Percentiles rank a stretch among this genome's conserved stretches.
Evolutionary conservation across 2,329 filamentous ascomycete genomes (phyloP).

Genomic region (Phaeoacremonium minimum): DNA sequence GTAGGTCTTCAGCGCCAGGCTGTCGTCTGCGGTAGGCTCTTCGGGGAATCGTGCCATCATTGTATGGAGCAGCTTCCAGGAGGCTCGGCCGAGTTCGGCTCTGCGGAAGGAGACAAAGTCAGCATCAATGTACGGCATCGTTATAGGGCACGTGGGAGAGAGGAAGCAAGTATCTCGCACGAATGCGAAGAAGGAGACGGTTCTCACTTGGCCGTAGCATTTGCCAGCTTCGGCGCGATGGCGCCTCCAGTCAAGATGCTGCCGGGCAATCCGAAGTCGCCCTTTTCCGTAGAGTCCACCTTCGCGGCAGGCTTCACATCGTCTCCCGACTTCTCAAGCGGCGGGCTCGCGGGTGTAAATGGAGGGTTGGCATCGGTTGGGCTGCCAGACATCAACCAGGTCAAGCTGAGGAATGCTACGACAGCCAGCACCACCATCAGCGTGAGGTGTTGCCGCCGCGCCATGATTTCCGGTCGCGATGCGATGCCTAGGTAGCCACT

Average conservation of each 20-base stretch:
- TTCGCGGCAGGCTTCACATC: conserved; percentile 1
- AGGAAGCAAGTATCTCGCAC: background rate
- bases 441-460: conserved; percentile 48
- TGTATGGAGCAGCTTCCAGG: conserved; percentile 68
- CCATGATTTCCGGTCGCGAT: too few relatives aligned
- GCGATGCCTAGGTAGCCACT: too few relatives aligned
- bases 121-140: background rate
- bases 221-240: conserved; percentile 78
- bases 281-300: conserved; percentile 10
- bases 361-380: background rate
- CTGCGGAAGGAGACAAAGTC: conserved; percentile 22
- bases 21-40: conserved; percentile 57
- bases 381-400: conserved; percentile 49
- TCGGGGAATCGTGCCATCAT: conserved; percentile 69
- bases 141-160: background rate
- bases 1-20: conserved; percentile 58
- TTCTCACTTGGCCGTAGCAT: conserved; percentile 71
- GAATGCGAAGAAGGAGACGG: conserved; percentile 6
- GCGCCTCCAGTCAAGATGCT: conserved; percentile 60
- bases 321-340: background rate
- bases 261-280: conserved; percentile 36
- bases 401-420: conserved; percentile 51
- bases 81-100: conserved; percentile 62
- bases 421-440: conserved; percentile 50
- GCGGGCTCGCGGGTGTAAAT: background rate